phyloP scores from a whole-genome alignment of 768 basidiomycete species.

The Lactarius hatsudake region DNA sequence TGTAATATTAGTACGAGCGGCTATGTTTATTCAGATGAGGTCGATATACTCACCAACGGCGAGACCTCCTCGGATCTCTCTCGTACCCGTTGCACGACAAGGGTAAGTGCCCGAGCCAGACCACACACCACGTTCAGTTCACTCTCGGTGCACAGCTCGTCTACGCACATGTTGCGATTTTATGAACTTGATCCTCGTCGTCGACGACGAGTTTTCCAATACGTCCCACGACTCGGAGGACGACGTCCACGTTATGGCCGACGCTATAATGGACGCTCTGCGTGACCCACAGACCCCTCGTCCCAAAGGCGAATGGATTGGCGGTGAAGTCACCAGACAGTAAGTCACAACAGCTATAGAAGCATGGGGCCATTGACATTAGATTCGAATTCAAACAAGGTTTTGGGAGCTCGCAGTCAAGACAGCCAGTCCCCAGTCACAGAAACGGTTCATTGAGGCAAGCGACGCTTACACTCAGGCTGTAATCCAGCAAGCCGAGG shows the following conservation, averaged over 20 bases:
- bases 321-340: constrained; percentile 22
- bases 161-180: constrained; percentile 22
- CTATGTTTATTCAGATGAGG: background rate
- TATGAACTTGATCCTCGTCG: constrained; percentile 12
- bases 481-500: background rate
- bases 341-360: background rate
- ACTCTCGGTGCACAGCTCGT: background rate
- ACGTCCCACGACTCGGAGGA: background rate
- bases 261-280: constrained; percentile 22
- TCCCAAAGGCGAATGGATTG: constrained; percentile 6
- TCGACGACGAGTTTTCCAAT: constrained; percentile 23
- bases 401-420: constrained; percentile 21
- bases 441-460: constrained; percentile 8
- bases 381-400: background rate
- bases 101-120: background rate
- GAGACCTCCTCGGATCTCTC: constrained; percentile 26
- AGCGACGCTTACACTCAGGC: background rate
- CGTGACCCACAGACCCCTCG: constrained; percentile 7
- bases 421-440: constrained; percentile 9
- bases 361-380: background rate
- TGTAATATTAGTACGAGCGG: constrained; percentile 26
- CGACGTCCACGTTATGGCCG: background rate
- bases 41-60: background rate
- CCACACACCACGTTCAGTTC: background rate
- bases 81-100: constrained; percentile 20